phyloP scores from a whole-genome alignment of 768 basidiomycete species.

The Boletus rubroflammeus region DNA sequence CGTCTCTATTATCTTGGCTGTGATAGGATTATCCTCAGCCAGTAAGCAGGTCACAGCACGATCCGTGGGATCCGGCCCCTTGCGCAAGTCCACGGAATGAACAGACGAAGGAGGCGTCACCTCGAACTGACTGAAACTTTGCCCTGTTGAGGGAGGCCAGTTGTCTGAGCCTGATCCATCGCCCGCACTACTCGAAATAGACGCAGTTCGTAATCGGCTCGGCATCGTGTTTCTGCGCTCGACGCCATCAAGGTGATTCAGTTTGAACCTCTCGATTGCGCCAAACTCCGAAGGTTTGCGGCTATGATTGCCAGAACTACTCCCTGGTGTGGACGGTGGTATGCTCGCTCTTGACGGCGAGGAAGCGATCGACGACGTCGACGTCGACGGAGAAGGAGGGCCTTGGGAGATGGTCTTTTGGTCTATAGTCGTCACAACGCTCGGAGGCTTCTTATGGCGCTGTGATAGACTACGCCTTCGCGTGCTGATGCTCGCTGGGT shows the following conservation, averaged over 20 bases:
- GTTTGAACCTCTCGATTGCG: constrained; percentile 85
- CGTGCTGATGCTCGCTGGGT: constrained; percentile 53
- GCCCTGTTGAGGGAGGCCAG: constrained; percentile 58
- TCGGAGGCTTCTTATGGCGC: constrained; percentile 75
- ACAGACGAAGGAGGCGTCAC: constrained; percentile 78
- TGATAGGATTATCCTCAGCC: constrained; percentile 98
- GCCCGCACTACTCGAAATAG: constrained; percentile 77
- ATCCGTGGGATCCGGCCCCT: constrained; percentile 74
- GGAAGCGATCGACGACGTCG: constrained; percentile 87
- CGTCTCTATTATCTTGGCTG: constrained; percentile 95
- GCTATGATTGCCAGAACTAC: constrained; percentile 49
- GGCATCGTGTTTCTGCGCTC: constrained; percentile 83
- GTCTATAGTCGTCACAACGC: constrained; percentile 68
- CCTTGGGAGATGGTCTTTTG: constrained; percentile 60
- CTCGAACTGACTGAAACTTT: constrained; percentile 52
- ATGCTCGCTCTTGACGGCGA: constrained; percentile 77
- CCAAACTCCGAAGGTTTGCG: constrained; percentile 91
- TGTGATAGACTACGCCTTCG: constrained; percentile 82
- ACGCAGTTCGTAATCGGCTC: constrained; percentile 82
- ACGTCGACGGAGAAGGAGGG: constrained; percentile 89
- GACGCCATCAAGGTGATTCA: constrained; percentile 71
- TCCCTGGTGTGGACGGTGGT: constrained; percentile 69
- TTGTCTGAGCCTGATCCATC: constrained; percentile 77
- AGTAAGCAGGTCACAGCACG: constrained; percentile 90
- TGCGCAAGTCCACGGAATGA: constrained; percentile 77